phyloP scores from a whole-genome alignment of 306 rosid species.

The Prunus mongolica region DNA sequence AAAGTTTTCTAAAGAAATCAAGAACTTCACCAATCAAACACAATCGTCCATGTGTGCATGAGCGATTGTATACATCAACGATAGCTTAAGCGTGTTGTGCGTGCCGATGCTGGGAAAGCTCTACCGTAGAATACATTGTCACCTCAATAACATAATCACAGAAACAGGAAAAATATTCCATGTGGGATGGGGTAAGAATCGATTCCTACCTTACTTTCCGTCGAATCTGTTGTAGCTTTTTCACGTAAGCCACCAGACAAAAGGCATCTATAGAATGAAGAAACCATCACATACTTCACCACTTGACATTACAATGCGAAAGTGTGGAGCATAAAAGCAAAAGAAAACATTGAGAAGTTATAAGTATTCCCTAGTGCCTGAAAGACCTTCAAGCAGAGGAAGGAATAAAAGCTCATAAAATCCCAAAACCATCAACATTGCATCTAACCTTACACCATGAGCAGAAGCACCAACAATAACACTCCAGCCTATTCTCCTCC shows the following conservation, averaged over 20 bases:
- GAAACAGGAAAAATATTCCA: neutral
- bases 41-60: neutral
- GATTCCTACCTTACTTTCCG: slow-evolving; percentile 11
- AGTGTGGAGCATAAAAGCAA: neutral
- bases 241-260: neutral
- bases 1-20: too few species aligned
- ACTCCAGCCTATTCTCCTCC: neutral
- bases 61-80: neutral
- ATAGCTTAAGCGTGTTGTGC: neutral
- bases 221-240: slow-evolving; percentile 3
- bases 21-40: too few species aligned
- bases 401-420: neutral
- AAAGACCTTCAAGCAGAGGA: neutral
- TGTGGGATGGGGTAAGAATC: neutral
- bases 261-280: neutral
- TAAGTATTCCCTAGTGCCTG: too few species aligned
- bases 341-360: neutral
- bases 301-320: neutral
- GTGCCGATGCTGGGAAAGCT: neutral
- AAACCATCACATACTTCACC: slow-evolving; percentile 8
- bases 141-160: neutral
- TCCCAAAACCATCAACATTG: neutral
- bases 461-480: slow-evolving; percentile 37
- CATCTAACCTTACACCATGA: slow-evolving; percentile 23
- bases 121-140: neutral